Evolutionary conservation across 2,329 filamentous ascomycete genomes (phyloP), one percentile per base, ranked within the genome.

Genomic region (Fusarium kyushuense): DNA sequence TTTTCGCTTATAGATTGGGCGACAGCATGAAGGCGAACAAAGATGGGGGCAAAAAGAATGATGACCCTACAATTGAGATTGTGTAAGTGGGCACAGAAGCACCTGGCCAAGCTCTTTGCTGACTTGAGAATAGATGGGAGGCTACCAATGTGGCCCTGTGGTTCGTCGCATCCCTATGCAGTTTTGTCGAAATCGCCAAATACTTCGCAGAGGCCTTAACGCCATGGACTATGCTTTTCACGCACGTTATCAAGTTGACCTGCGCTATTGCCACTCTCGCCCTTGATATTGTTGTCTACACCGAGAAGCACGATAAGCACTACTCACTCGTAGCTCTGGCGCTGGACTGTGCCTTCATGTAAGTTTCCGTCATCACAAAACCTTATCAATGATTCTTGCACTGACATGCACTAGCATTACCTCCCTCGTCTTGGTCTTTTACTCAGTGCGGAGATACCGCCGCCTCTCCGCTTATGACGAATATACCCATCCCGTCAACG

Each of bases 1-100:
- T 88, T 10, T 88, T 87, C 67, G 79, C 84, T 29, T 86, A 83
- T 76, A 81, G 85, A 14, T 78, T 89, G 10, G 83, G 82, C 29
- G 78, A 81, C 45, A 85, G 84, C 1, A 70, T 83, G 29, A 77
- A 77, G 21, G 76, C 79, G 12, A 83, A 80, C 67, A 73, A 81
- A n/a, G 80, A 82, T 5, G 71, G 80, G 35, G 70, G 81, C 30
- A 74, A 77, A 27, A 76, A 75, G 32, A 81, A 80, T 27, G 69
- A 78, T n/a, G 63, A 79, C 7, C 81, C 84, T 0, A 74, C 76
- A 13, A 79, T 87, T 13, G 82, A 85, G 76, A 75, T 86, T 66
- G 83, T 83, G 85, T 87, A 80, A 77, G 84, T 81, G 8, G 12
- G 27, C 12, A 5, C 45, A 29, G n/a, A 27, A 36, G 12, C 35